phyloP scores from a whole-genome alignment of 1,139 yeast genomes.

The Taphrina populina region DNA sequence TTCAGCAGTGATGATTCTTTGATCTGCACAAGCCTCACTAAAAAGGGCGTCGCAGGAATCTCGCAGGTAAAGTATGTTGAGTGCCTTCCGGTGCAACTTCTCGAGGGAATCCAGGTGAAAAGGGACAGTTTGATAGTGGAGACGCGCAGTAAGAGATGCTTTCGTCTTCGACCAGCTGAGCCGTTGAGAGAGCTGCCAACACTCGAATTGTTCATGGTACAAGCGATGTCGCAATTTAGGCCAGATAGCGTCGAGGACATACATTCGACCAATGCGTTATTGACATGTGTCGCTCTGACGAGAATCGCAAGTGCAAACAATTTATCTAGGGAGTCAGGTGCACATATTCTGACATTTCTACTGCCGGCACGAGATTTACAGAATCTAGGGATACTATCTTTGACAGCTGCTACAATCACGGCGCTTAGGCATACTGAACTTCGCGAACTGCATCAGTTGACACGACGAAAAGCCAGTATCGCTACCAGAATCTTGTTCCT shows the following conservation, averaged over 20 bases:
- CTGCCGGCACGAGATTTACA: neutral
- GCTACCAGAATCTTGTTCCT: neutral
- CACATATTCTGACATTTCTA: neutral
- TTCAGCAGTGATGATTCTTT: slow-evolving; percentile 10
- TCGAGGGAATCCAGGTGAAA: neutral
- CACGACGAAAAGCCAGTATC: neutral
- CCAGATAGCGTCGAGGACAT: neutral
- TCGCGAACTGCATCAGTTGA: slow-evolving; percentile 2
- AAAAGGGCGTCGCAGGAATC: neutral
- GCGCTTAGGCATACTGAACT: slow-evolving; percentile 1
- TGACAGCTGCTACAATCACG: neutral
- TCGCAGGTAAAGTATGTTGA: neutral
- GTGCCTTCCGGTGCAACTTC: neutral
- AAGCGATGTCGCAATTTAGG: neutral
- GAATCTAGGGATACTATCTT: neutral
- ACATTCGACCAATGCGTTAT: neutral
- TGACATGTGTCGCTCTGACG: slow-evolving; percentile 3
- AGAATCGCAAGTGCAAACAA: neutral
- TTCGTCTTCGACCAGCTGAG: neutral
- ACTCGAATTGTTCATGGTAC: neutral
- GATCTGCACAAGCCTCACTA: neutral
- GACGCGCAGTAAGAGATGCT: neutral
- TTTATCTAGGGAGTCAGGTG: slow-evolving; percentile 5
- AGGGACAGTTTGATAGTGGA: neutral
- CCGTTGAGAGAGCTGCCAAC: slow-evolving; percentile 3